Conservation (phyloP, 164 flowering plant species). For the Tetrastigma voinierianum region DNA sequence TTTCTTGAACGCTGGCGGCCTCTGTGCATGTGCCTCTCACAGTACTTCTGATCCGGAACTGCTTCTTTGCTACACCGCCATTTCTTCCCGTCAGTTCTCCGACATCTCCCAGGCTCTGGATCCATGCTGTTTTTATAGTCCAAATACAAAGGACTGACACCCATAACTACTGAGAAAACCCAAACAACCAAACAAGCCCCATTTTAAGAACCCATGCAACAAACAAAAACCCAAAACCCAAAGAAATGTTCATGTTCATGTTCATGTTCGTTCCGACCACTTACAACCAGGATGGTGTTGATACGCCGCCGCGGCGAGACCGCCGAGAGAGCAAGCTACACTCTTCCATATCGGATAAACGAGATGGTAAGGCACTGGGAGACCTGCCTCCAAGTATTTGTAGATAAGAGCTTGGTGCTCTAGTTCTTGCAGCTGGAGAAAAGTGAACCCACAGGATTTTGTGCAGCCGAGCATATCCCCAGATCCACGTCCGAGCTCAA, state of each 20-base stretch:
- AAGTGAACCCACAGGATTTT: slow-evolving; percentile 38
- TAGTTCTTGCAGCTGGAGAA: slow-evolving; percentile 52
- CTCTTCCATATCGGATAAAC: slow-evolving; percentile 58
- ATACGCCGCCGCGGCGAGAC: slow-evolving; percentile 10
- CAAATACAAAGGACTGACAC: neutral
- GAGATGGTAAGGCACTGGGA: slow-evolving; percentile 51
- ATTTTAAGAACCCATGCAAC: neutral
- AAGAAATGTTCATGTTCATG: too few relatives aligned
- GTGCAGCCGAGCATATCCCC: slow-evolving; percentile 5
- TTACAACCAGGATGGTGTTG: slow-evolving; percentile 31
- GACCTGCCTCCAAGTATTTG: slow-evolving; percentile 47
- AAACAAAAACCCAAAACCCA: too few relatives aligned
- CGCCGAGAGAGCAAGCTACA: slow-evolving; percentile 26
- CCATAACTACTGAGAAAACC: slow-evolving; percentile 1
- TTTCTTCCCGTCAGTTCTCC: slow-evolving; percentile 69
- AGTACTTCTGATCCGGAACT: slow-evolving; percentile 49
- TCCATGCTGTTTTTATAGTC: slow-evolving; percentile 32
- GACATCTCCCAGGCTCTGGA: slow-evolving; percentile 60
- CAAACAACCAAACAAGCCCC: neutral
- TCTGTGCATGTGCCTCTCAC: slow-evolving; percentile 36
- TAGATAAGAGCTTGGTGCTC: slow-evolving; percentile 50
- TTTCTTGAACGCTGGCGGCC: slow-evolving; percentile 38
- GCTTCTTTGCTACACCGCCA: slow-evolving; percentile 47
- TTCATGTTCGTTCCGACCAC: slow-evolving; percentile 3
- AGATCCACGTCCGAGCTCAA: slow-evolving; percentile 28